Base-by-base conservation (phyloP, 1,284 basidiomycete genomes). In the Ceraceosorus guamensis region DNA sequence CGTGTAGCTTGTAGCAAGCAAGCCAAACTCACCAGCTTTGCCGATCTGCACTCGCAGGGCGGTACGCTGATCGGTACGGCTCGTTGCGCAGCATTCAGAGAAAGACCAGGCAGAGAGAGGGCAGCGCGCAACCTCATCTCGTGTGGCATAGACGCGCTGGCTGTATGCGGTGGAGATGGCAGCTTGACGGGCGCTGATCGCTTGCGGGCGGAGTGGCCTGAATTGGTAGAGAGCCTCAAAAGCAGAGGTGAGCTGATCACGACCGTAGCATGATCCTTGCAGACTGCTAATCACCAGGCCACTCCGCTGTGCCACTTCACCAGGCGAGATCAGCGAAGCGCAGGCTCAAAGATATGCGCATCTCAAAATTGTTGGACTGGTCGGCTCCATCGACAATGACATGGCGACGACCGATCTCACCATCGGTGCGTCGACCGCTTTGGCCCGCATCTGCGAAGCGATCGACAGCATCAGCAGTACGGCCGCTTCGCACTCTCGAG, bases 391-490 rank as follows among this genome's bases (percentile, higher is more conserved):
- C 76, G 93, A 98, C 80, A 98, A 98, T 75, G 95, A 98, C 77
- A 95, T 98, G 91, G 87, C 89, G 24, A 83, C 95, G 83, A 97
- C 93, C 32, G 92, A 97, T 78, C 79, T 96, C 67, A 98, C 95
- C 5, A 97, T 98, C 69, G 95, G 93, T 48, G 92, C 91, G 1
- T 85, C 89, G 0, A 98, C 93, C 0, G 93, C 95, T 11, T 80
- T 98, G 35, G 89, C 93, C 70, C 84, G 95, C 46, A 98, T 98
- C 60, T 97, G 92, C 77, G 95, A 98, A 78, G 85, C 91, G 14
- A 89, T 99, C 76, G 93, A 99, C 77, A 92, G 91, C 62, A 97
- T 99, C 78, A 93, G 92, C 64, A 93, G 91, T 6, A 98, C 93
- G 1, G 93, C 93, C 10, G 85, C 84, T 56, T 93, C 90, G 52